A percentile compares a stretch with the other conserved stretches of the same genome.
Conservation (phyloP, 2,329 filamentous ascomycete genomes). For the Ceratocystis ficicola region DNA sequence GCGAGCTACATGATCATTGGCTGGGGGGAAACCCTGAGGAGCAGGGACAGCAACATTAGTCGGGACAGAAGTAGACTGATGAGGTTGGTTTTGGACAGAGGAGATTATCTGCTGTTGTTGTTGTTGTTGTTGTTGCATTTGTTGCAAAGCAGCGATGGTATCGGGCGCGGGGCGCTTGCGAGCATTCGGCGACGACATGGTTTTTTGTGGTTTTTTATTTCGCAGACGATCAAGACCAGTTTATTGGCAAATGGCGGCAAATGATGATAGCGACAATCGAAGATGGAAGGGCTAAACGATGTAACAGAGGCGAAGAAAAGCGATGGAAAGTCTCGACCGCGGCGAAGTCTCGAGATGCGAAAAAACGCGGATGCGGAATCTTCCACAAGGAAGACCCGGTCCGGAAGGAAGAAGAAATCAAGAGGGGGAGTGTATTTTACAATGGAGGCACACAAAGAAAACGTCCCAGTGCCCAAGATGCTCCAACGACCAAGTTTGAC, state of each 20-base stretch:
- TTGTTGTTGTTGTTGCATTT: conserved; percentile 21
- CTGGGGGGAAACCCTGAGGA: conserved; percentile 2
- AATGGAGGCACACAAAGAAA: conserved; percentile 6
- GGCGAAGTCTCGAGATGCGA: neutral
- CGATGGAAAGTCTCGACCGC: neutral
- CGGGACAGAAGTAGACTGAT: neutral
- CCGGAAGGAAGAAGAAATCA: neutral
- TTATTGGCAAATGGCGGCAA: neutral
- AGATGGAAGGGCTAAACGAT: neutral
- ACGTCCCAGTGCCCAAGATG: neutral
- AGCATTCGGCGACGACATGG: conserved; percentile 20
- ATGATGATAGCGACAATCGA: neutral
- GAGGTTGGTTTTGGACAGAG: conserved; percentile 1
- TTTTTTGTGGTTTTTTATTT: neutral
- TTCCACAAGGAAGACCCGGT: conserved; percentile 21
- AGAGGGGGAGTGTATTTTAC: neutral
- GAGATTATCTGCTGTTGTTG: conserved; percentile 24
- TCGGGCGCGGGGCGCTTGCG: conserved; percentile 22
- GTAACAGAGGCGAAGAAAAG: neutral
- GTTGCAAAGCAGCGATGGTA: conserved; percentile 14
- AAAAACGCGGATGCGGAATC: conserved; percentile 18
- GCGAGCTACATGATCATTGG: conserved; percentile 15
- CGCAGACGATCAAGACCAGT: neutral
- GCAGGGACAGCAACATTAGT: neutral
- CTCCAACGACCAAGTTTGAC: neutral